Evolutionary conservation across 169 alveolate species (phyloP), one percentile per base, ranked within the genome.

Genomic region (Cryptosporidium meleagridis): DNA sequence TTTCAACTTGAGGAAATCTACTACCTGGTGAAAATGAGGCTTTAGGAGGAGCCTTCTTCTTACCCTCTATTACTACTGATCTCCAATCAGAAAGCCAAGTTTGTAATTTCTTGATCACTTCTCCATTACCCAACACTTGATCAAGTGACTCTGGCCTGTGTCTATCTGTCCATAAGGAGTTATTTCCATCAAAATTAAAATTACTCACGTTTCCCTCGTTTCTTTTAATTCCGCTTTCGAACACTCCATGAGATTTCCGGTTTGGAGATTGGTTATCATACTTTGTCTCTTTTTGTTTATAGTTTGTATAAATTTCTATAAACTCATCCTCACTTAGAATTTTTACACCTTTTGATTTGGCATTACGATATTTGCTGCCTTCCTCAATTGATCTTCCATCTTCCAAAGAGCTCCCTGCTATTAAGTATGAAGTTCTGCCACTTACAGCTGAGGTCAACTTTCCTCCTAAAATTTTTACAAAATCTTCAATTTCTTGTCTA

Each of bases 51-150:
- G 62, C 68, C 10, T 69, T 70, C 33, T 68, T 70, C 51, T 52
- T 86, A 31, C 98, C 98, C 44, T 91, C 91, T 14, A 96, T 67
- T 55, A 95, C 94, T n/a, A 96, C 99, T 58, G 95, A 95, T 48
- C 95, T 95, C 99, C 99, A 98, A 80, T 96, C 96, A 37, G 92
- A 92, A 59, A 98, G 93, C 99, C 99, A 98, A 67, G 94, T 94
- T 52, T 93, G 91, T 69, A 98, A 92, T 85, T 96, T 94, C 48
- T 93, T 84, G 2, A 97, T 94, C 55, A 80, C 94, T 7, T 94
- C 94, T 67, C 95, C 92, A 85, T 97, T 97, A 14, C 99, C 99
- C 8, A 97, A 95, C 70, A 98, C 87, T 7, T 98, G 99, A 39
- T 93, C 89, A 10, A 96, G 52, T 44, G 91, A 87, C 59, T 85